phyloP scores from a whole-genome alignment of 2,329 filamentous ascomycete genomes.

The Fusarium anguioides region DNA sequence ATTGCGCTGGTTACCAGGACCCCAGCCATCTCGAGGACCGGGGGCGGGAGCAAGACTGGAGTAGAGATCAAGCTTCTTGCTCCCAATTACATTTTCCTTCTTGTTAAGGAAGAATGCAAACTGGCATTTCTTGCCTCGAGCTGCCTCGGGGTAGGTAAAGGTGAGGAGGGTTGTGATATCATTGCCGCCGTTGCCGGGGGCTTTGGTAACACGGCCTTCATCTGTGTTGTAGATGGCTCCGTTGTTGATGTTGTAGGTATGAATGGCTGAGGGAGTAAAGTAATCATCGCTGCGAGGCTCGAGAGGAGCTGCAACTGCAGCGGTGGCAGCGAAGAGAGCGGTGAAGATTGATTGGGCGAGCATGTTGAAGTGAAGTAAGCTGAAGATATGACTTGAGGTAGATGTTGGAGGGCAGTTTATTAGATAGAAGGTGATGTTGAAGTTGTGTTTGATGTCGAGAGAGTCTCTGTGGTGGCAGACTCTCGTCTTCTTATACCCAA shows the following conservation, averaged over 20 bases:
- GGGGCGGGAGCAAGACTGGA: not conserved
- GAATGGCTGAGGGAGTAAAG: not conserved
- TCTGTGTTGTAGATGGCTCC: not conserved
- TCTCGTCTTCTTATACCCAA: not conserved
- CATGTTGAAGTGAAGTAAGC: not conserved
- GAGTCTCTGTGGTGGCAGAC: not conserved
- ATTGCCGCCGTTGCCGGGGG: not conserved
- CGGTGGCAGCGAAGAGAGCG: not conserved
- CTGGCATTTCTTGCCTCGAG: not conserved
- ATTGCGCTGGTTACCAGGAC: not conserved
- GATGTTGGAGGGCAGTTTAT: no score
- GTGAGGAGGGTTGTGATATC: constrained; percentile 3
- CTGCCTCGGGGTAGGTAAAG: not conserved
- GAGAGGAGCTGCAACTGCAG: constrained; percentile 1
- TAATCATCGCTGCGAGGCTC: not conserved
- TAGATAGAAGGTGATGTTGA: not conserved
- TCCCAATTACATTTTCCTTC: not conserved
- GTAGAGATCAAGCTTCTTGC: constrained; percentile 6
- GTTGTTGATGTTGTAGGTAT: constrained; percentile 4
- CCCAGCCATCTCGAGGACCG: not conserved
- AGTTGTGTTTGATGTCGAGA: not conserved
- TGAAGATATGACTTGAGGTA: no score
- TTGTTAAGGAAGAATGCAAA: not conserved
- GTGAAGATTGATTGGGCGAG: not conserved
- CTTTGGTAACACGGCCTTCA: not conserved